Conservation (phyloP, 345 rosid species). For the Populus alba region DNA sequence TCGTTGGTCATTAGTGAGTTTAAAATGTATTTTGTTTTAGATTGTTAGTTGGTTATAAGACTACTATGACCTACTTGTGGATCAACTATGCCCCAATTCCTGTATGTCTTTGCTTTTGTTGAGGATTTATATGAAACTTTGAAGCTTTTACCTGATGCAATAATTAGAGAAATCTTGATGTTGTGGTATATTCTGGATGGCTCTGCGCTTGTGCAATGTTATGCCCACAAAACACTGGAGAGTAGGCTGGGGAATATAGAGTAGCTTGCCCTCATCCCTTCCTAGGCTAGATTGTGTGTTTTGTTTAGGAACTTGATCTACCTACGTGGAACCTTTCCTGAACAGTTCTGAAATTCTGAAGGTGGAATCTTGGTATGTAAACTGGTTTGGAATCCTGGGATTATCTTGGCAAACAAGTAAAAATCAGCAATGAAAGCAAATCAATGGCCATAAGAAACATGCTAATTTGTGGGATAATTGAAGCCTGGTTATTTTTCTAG, state of each 20-base stretch:
- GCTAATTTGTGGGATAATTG: not conserved
- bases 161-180: not conserved
- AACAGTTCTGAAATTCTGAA: not conserved
- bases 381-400: not conserved
- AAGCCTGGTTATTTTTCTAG: not conserved
- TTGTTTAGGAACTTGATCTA: not conserved
- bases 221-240: not conserved
- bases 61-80: not conserved
- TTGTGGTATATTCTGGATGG: not conserved
- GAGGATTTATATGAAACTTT: not conserved
- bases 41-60: not conserved
- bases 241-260: not conserved
- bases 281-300: not conserved
- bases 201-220: not conserved
- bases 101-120: not conserved
- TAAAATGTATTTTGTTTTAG: not conserved
- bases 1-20: not conserved
- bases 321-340: not conserved
- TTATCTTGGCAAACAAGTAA: not conserved
- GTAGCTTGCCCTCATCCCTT: not conserved
- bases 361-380: not conserved
- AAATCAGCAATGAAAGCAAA: not conserved
- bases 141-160: not conserved
- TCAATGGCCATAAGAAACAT: not conserved
- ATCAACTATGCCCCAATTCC: not conserved